Evolutionary conservation across 306 rosid genomes (phyloP).

Genomic region (Quercus agrifolia): DNA sequence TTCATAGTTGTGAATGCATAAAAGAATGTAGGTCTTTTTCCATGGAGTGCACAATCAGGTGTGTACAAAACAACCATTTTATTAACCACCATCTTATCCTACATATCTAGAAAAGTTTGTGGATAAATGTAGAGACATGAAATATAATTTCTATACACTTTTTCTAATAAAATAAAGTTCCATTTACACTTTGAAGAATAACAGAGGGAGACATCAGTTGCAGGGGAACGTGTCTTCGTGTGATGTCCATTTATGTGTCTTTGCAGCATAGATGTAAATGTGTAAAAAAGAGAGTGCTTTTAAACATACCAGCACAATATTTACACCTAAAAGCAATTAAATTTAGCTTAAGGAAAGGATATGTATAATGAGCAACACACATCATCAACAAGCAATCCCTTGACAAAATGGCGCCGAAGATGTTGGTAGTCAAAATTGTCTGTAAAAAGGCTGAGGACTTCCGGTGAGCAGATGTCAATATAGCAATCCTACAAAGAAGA

Average conservation of each 20-base stretch:
- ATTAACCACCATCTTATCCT: background rate
- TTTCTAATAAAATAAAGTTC: background rate
- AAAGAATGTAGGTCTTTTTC: background rate
- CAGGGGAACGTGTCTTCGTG: background rate
- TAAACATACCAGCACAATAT: background rate
- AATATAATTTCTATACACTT: background rate
- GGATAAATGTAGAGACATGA: background rate
- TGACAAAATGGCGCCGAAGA: slow-evolving; percentile 93
- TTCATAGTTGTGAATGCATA: background rate
- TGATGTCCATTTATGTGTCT: background rate
- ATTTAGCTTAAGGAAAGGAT: slow-evolving; percentile 16
- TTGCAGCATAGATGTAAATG: background rate
- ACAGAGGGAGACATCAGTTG: background rate
- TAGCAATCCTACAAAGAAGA: slow-evolving; percentile 83
- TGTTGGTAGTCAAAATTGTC: slow-evolving; percentile 99
- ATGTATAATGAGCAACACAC: slow-evolving; percentile 39
- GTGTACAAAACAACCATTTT: background rate
- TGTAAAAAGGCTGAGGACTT: slow-evolving; percentile 93
- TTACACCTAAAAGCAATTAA: slow-evolving; percentile 13
- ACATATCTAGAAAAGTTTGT: background rate
- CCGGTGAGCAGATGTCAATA: slow-evolving; percentile 91
- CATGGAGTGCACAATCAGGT: background rate
- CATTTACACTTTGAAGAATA: background rate
- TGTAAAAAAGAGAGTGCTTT: background rate
- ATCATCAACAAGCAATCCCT: slow-evolving; percentile 95